Evolutionary conservation across 306 rosid species (phyloP).

Genomic region (Abrus precatorius): DNA sequence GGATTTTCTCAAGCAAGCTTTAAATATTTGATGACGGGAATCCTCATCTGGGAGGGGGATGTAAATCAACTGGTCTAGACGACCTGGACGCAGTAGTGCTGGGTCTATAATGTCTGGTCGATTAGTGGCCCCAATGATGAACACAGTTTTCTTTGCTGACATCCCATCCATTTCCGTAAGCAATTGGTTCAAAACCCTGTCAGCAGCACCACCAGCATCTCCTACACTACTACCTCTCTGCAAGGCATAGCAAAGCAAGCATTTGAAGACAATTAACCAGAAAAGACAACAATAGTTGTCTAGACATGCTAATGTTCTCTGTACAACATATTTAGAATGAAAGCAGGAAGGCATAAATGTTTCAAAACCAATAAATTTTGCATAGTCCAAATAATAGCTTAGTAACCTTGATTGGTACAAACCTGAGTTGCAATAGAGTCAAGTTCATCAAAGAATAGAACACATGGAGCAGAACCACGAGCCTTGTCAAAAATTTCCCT

Average conservation of each 20-base stretch:
- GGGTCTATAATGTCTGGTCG: conserved; percentile 97
- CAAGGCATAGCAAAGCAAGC: conserved; percentile 46
- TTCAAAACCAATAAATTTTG: not conserved
- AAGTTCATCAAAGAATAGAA: conserved; percentile 96
- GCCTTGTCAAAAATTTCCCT: conserved; percentile 99
- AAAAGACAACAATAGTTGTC: conserved; percentile 28
- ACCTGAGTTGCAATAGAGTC: conserved; percentile 99
- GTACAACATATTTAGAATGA: conserved; percentile 5
- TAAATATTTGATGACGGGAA: conserved; percentile 84
- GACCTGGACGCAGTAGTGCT: conserved; percentile 97
- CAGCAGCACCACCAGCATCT: conserved; percentile 99
- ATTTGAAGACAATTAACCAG: not conserved
- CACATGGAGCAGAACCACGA: conserved; percentile 98
- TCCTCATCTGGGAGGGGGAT: conserved; percentile 99
- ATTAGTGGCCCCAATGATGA: conserved; percentile 97
- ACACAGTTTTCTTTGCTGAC: conserved; percentile 97
- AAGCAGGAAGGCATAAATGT: conserved; percentile 35
- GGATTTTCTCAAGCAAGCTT: conserved; percentile 95
- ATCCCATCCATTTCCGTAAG: conserved; percentile 99
- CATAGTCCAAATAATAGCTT: conserved; percentile 8
- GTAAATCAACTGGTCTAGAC: conserved; percentile 96
- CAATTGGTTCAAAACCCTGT: conserved; percentile 94
- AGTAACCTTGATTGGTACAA: conserved; percentile 26
- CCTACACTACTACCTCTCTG: conserved; percentile 98
- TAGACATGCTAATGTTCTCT: not conserved